Evolutionary conservation across 495 filamentous ascomycete genomes (phyloP), one percentile per base, ranked within the genome.

Genomic region (Penicillium fimorum): DNA sequence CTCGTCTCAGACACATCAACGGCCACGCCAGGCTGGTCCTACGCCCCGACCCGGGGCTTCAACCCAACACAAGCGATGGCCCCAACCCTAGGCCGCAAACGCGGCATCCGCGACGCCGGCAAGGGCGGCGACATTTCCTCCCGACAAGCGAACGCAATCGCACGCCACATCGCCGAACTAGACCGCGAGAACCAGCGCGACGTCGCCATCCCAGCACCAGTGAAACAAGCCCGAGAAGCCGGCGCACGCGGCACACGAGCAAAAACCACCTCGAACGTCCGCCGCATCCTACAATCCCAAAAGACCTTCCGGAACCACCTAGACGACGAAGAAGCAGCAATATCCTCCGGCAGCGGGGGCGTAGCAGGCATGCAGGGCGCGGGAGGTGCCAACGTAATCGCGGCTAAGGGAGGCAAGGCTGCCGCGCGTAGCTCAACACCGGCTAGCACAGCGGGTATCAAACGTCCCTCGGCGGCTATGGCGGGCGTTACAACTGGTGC

Each of bases 281-380:
- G 90, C 60, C 88, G 89, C 65, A 94, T 97, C 60, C 77, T 96
- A n/a, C 84, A 86, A 61, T 92, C 87, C 3, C 89, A 95, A 70
- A 96, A 96, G 76, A 92, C 90, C 0, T 96, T 96, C 62, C 82
- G 85, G 40, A 95, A 97, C 71, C 88, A 97, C 65, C 82, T 97
- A 33, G 88, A 90, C 54, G 92, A 97, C 70, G 92, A 91, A 74
- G 85, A 91, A 61, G 92, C 92, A 8, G 75, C 87, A 20, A 67
- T 85, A 12, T 43, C 59, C 25, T 46, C 53, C 0, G 66, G 58
- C 3, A 47, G 59, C 22, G 60, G 57, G 9, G 58, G 58, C 2
- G 22, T 51, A 1, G 44, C 47, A 13, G 20, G 32, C 1, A 15
- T 45, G 20, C 58, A 57, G 13, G 55, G 53, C 4, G 30, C 42